phyloP scores from a whole-genome alignment of 306 rosid genomes.

The Acacia confusa region DNA sequence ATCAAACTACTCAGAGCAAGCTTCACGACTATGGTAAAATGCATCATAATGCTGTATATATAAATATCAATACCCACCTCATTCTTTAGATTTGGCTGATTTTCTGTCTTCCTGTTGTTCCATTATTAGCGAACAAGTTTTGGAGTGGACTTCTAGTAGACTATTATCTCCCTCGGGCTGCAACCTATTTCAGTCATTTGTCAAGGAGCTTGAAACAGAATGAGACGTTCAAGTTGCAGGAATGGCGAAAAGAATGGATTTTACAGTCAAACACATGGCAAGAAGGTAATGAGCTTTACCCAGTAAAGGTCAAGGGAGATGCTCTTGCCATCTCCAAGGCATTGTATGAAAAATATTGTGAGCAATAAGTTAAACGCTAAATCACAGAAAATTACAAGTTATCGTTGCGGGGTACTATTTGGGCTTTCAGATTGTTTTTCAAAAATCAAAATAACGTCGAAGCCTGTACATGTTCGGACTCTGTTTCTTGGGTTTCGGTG shows the following conservation, averaged over 20 bases:
- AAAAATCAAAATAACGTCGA: conserved; percentile 8
- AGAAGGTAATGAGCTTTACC: conserved; percentile 65
- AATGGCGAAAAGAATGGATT: conserved; percentile 92
- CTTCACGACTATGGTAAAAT: conserved; percentile 91
- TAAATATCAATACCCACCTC: background rate
- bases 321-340: conserved; percentile 66
- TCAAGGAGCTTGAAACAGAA: conserved; percentile 62
- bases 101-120: conserved; percentile 11
- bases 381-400: background rate
- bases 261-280: conserved; percentile 82
- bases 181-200: conserved; percentile 60
- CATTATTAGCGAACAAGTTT: conserved; percentile 68
- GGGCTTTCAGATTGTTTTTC: conserved; percentile 8
- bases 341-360: conserved; percentile 60
- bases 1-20: conserved; percentile 65
- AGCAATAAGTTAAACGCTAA: conserved; percentile 21
- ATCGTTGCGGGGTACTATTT: conserved; percentile 5
- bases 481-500: conserved; percentile 10
- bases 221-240: conserved; percentile 54
- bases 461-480: background rate
- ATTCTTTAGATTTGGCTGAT: conserved; percentile 19
- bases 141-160: conserved; percentile 80
- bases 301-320: conserved; percentile 67
- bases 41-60: background rate
- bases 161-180: conserved; percentile 90